Evolutionary conservation across 1,284 basidiomycete genomes (phyloP), one percentile per base, ranked within the genome.

Genomic region (Ceratorhiza oryzae-sativae): DNA sequence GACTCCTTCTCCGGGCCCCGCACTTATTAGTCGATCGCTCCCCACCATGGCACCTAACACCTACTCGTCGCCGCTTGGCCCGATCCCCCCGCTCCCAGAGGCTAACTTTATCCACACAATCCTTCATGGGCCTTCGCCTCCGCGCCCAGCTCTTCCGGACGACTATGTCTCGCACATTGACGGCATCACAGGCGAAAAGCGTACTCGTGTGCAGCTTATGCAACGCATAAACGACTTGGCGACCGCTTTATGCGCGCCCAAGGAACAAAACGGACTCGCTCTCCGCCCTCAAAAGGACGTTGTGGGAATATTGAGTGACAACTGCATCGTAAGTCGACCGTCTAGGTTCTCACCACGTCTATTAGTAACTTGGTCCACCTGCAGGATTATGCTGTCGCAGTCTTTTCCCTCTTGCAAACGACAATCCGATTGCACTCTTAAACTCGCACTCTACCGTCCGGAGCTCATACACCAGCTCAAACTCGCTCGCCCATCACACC

Each of bases 391-490:
- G 80, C 87, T 30, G 82, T 85, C 3, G 77, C 90, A 4, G 75
- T 88, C 2, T 86, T 90, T 73, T 82, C 90, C 1, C 79, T 87
- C 15, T 77, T 91, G 42, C 81, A 80, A 36, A 80, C 87, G 49
- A 84, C 89, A 0, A 84, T 86, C 1, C 90, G 0, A 85, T 90
- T 75, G 85, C 84, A 4, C 81, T 88, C 63, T 84, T 92, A 27
- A 88, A 90, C 0, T 83, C 87, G 0, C 87, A 87, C 73, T 86
- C 87, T 0, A 92, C 91, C 6, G 81, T 84, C 1, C 86, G 68
- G 91, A 93, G 79, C 83, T 91, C 34, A 83, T 84, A 55, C 85
- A 90, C 75, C 81, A 84, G 0, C 77, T 90, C 62, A 81, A 82
- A 32, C 82, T 87, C 8, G 83, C 87, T 0, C 83, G 84, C 71